A percentile compares a stretch with the other conserved stretches of the same genome.
Evolutionary conservation across 139 green algal genomes (phyloP).

Genomic region (Eudorina sp.): DNA sequence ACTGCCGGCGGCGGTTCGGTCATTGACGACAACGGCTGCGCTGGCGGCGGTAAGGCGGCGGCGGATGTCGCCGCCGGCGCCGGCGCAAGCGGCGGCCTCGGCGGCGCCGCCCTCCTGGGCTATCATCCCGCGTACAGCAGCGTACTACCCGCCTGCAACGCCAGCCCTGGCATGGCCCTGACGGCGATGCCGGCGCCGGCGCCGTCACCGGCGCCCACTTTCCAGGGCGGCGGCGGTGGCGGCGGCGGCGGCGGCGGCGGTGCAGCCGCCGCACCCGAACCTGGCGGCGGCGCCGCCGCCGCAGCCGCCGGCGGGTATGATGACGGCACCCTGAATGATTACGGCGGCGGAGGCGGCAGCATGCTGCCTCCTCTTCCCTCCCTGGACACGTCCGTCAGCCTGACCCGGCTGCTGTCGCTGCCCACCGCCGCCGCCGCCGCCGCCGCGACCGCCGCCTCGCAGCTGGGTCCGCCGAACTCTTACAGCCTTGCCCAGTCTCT

Average conservation of each 20-base stretch:
- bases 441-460: no score
- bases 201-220: background rate
- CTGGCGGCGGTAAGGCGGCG: background rate
- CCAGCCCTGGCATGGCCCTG: background rate
- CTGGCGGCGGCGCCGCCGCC: background rate
- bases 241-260: background rate
- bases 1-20: background rate
- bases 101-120: background rate
- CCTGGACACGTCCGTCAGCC: slow-evolving; percentile 3
- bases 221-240: background rate
- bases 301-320: background rate
- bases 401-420: slow-evolving; percentile 10
- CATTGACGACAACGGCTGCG: background rate
- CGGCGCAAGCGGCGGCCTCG: background rate
- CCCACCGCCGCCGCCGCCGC: no score
- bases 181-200: background rate
- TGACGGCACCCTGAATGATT: background rate
- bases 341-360: background rate
- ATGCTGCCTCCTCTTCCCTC: background rate
- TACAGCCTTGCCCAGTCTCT: slow-evolving; percentile 1
- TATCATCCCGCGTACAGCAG: background rate
- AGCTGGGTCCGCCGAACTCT: background rate
- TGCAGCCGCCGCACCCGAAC: background rate
- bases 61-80: background rate
- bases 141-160: background rate